A percentile compares a stretch with the other conserved stretches of the same genome.
Evolutionary conservation across 1,284 basidiomycete species (phyloP).

Genomic region (Marasmius sp.): DNA sequence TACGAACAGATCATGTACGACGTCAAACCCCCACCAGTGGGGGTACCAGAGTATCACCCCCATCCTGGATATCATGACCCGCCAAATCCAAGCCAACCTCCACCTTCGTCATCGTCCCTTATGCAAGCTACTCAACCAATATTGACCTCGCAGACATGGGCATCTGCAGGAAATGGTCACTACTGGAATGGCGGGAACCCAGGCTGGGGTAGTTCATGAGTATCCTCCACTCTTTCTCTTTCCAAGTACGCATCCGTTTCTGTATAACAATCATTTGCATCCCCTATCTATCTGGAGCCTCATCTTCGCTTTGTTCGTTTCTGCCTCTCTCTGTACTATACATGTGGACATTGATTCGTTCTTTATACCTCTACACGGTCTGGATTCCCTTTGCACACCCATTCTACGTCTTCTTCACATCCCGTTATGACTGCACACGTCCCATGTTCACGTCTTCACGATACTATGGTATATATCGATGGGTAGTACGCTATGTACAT

Average conservation of each 20-base stretch:
- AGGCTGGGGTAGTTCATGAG: not conserved
- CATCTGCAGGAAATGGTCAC: not conserved
- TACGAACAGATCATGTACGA: not conserved
- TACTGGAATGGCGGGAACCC: not conserved
- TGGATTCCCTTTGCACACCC: too few species aligned
- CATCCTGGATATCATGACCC: not conserved
- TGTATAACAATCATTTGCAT: not conserved
- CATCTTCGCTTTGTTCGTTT: too few species aligned
- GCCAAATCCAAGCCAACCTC: not conserved
- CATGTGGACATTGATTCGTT: too few species aligned
- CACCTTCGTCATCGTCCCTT: not conserved
- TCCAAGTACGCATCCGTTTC: not conserved
- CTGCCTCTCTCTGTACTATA: too few species aligned
- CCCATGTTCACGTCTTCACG: too few species aligned
- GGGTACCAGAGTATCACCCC: not conserved
- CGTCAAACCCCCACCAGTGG: not conserved
- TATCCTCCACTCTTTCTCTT: not conserved
- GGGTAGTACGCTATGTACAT: too few species aligned
- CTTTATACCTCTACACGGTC: too few species aligned
- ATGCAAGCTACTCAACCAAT: not conserved
- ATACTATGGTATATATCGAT: too few species aligned
- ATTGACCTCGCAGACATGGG: not conserved
- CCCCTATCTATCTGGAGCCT: too few species aligned
- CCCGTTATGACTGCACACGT: too few species aligned
- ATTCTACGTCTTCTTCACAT: too few species aligned